These are phyloP conservation scores for Xylariaceae sp. DNA, from an alignment of 2,329 filamentous ascomycete species.

Conservation along the genomic window DNA sequence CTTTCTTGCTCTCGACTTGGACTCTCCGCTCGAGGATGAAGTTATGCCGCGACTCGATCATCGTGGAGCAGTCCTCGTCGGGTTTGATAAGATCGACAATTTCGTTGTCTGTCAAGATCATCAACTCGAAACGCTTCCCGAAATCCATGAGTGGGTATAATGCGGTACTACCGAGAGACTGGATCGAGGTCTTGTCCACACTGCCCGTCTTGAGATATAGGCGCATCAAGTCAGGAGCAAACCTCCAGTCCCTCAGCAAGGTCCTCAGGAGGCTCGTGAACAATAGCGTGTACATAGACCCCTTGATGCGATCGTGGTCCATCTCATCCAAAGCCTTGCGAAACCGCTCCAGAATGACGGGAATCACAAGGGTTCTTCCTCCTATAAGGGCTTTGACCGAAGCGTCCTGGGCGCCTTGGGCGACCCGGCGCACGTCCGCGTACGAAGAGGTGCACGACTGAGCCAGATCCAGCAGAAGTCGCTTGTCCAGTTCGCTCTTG, in stretches of 20 bases:
- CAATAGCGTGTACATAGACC: slow-evolving; percentile 81
- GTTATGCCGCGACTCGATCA: slow-evolving; percentile 60
- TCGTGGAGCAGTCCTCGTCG: slow-evolving; percentile 50
- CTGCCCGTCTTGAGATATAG: slow-evolving; percentile 84
- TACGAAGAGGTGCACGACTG: slow-evolving; percentile 87
- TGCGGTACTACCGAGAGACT: slow-evolving; percentile 74
- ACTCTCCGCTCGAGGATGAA: slow-evolving; percentile 68
- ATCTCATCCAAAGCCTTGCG: slow-evolving; percentile 69
- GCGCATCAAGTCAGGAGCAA: slow-evolving; percentile 80
- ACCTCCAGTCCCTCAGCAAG: slow-evolving; percentile 86
- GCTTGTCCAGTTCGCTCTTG: slow-evolving; percentile 84
- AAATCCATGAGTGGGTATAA: slow-evolving; percentile 87
- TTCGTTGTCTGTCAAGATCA: slow-evolving; percentile 71
- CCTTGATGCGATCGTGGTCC: slow-evolving; percentile 90
- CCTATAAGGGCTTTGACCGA: slow-evolving; percentile 88
- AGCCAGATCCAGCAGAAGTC: slow-evolving; percentile 75
- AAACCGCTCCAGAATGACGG: slow-evolving; percentile 72
- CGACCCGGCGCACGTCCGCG: slow-evolving; percentile 89
- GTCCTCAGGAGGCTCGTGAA: slow-evolving; percentile 86
- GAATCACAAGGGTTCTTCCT: slow-evolving; percentile 80
- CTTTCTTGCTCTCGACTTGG: slow-evolving; percentile 78
- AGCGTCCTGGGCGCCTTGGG: slow-evolving; percentile 86
- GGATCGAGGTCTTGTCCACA: slow-evolving; percentile 90
- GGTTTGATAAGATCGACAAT: slow-evolving; percentile 68
- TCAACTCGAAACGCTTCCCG: slow-evolving; percentile 77